A percentile compares a stretch with the other conserved stretches of the same genome.
Evolutionary conservation across 2,329 filamentous ascomycete species (phyloP).

Genomic region (Sporothrix pseudoabietina): DNA sequence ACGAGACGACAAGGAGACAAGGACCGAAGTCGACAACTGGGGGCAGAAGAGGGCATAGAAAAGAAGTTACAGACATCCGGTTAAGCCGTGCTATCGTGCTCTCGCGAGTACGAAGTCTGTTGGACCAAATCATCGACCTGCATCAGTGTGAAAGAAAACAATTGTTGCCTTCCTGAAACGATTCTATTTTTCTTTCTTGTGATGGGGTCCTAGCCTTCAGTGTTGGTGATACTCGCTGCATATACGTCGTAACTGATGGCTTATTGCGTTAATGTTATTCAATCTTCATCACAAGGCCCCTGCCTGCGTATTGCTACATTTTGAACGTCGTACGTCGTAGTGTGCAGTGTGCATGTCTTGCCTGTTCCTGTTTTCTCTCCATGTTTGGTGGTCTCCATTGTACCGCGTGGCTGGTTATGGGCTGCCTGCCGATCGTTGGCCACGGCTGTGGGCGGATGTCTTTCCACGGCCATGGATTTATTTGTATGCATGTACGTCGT

Average conservation of each 20-base stretch:
- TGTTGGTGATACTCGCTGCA: neutral
- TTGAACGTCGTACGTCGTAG: neutral
- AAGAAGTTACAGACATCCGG: neutral
- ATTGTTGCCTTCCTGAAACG: neutral
- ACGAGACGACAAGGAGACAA: neutral
- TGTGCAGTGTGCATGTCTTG: neutral
- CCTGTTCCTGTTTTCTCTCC: neutral
- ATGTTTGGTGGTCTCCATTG: neutral
- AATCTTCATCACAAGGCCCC: neutral
- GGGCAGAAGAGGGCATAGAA: neutral
- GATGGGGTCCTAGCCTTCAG: neutral
- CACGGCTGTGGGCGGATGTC: neutral
- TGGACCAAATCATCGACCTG: neutral
- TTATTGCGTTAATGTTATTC: neutral
- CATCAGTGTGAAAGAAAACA: neutral
- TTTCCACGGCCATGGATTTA: neutral
- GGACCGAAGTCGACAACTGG: neutral
- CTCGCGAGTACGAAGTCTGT: neutral
- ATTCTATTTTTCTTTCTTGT: neutral
- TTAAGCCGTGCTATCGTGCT: neutral
- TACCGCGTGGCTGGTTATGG: slow-evolving; percentile 7
- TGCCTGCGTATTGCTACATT: neutral
- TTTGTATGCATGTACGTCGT: neutral
- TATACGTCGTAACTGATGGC: neutral
- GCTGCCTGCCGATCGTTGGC: slow-evolving; percentile 14